Evolutionary conservation across 495 filamentous ascomycete species (phyloP).

Genomic region (Xylaria grammica): DNA sequence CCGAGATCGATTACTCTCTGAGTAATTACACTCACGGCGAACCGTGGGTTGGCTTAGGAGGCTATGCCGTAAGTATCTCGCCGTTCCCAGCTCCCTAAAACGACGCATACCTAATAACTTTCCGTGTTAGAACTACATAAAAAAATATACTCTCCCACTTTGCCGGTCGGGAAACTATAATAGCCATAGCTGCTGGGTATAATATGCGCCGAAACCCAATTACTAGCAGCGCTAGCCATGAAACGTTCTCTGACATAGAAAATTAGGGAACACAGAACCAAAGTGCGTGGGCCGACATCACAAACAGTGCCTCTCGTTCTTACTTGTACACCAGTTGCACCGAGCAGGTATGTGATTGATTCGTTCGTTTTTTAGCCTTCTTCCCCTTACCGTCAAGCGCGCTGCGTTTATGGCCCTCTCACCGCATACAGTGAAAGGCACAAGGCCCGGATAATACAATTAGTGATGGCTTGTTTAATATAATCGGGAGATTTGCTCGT

Average conservation of each 20-base stretch:
- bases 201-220: background rate
- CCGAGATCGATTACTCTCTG: conserved; percentile 45
- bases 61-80: conserved; percentile 14
- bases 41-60: conserved; percentile 43
- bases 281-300: conserved; percentile 43
- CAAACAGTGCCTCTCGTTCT: conserved; percentile 43
- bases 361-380: background rate
- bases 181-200: conserved; percentile 48
- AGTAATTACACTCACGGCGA: conserved; percentile 52
- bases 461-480: no score
- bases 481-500: no score
- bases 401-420: no score
- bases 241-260: background rate
- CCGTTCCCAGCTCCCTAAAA: background rate
- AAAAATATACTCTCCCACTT: conserved; percentile 44
- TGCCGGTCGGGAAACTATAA: conserved; percentile 49
- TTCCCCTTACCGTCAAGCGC: no score
- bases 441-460: no score
- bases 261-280: conserved; percentile 35
- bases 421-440: no score
- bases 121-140: conserved; percentile 45
- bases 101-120: conserved; percentile 5
- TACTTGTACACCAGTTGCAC: conserved; percentile 56
- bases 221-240: background rate
- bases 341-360: conserved; percentile 38